These are phyloP conservation scores for Quercus agrifolia DNA, from an alignment of 306 rosid species.

Conservation along the genomic window DNA sequence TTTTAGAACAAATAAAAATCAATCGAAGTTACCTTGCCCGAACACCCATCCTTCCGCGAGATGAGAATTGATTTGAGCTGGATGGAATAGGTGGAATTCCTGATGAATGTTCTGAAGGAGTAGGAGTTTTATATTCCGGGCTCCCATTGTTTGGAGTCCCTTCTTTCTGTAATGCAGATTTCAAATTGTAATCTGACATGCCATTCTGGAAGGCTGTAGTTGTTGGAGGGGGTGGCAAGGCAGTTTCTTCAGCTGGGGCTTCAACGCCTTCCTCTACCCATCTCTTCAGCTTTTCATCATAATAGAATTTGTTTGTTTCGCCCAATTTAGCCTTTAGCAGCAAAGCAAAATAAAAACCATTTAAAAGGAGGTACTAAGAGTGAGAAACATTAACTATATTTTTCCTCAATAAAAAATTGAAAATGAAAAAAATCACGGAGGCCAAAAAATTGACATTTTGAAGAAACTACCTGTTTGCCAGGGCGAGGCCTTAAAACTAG, in stretches of 20 bases:
- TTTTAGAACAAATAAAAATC: neutral
- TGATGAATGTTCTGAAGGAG: constrained; percentile 44
- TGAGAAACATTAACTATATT: constrained; percentile 8
- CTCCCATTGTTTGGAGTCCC: constrained; percentile 39
- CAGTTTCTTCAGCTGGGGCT: constrained; percentile 72
- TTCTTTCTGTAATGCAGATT: constrained; percentile 61
- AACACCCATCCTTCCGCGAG: constrained; percentile 74
- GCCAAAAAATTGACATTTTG: constrained; percentile 1
- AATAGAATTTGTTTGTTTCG: constrained; percentile 79
- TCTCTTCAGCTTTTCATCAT: constrained; percentile 84
- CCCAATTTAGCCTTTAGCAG: constrained; percentile 81
- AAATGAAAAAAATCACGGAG: neutral
- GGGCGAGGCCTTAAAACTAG: constrained; percentile 71
- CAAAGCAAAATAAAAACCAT: constrained; percentile 23
- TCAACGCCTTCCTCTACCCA: constrained; percentile 90
- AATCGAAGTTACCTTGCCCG: constrained; percentile 58
- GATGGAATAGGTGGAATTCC: constrained; percentile 88
- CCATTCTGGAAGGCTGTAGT: constrained; percentile 71
- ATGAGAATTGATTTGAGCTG: constrained; percentile 69
- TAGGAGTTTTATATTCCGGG: constrained; percentile 34
- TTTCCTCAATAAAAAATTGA: neutral
- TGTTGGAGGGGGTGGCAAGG: constrained; percentile 77
- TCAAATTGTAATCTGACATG: constrained; percentile 60
- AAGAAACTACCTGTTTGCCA: constrained; percentile 58
- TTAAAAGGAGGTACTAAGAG: constrained; percentile 13